Evolutionary conservation across 2,329 filamentous ascomycete species (phyloP).

Genomic region (Tolypocladium guangdongense): DNA sequence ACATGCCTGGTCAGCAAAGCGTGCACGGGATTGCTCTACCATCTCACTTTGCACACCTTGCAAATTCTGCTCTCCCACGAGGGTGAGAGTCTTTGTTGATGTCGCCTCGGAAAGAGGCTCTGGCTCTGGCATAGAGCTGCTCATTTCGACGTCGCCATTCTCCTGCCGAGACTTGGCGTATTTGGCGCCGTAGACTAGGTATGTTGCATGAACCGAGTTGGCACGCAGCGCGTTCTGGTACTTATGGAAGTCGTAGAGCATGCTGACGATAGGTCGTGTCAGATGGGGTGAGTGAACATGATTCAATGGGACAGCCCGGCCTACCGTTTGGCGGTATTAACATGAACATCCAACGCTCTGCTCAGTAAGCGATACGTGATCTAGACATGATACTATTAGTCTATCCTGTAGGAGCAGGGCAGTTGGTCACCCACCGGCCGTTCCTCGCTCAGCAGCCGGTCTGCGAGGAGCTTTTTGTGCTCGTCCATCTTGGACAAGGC

Average conservation of each 20-base stretch:
- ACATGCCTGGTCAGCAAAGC: constrained; percentile 4
- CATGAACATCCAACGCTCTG: constrained; percentile 71
- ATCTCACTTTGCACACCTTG: constrained; percentile 36
- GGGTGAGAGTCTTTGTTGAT: constrained; percentile 46
- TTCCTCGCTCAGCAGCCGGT: constrained; percentile 65
- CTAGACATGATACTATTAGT: constrained; percentile 31
- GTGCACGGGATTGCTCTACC: neutral
- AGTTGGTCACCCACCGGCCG: constrained; percentile 44
- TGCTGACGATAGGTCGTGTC: constrained; percentile 36
- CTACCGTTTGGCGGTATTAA: constrained; percentile 82
- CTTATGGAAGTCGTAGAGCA: constrained; percentile 81
- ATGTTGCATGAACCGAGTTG: constrained; percentile 79
- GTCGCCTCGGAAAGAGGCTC: constrained; percentile 36
- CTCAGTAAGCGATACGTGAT: constrained; percentile 81
- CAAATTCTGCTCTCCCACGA: constrained; percentile 64
- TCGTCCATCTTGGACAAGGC: constrained; percentile 37
- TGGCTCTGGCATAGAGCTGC: constrained; percentile 49
- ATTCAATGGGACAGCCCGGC: constrained; percentile 12
- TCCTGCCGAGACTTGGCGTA: constrained; percentile 26
- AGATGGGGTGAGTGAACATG: neutral
- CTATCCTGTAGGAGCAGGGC: neutral
- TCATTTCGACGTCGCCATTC: constrained; percentile 59
- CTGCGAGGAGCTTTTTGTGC: constrained; percentile 62
- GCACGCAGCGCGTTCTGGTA: constrained; percentile 74
- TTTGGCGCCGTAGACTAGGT: constrained; percentile 67